These are phyloP conservation scores for Penicillium nucicola DNA, from an alignment of 495 filamentous ascomycete species.

Conservation along the genomic window DNA sequence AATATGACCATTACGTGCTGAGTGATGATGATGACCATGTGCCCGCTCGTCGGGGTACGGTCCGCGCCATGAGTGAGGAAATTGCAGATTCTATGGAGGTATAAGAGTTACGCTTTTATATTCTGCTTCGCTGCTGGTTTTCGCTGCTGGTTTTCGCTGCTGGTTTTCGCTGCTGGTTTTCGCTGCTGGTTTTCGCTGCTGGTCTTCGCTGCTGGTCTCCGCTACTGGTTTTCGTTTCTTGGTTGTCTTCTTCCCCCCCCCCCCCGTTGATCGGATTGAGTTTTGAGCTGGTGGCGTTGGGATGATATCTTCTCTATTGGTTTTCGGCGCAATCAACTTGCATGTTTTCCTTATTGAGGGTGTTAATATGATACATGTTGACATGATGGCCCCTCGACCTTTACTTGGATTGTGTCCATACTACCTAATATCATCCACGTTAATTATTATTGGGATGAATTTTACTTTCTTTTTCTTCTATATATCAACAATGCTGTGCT, in stretches of 20 bases:
- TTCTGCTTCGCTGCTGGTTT: not conserved
- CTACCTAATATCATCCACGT: constrained; percentile 3
- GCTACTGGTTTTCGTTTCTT: constrained; percentile 8
- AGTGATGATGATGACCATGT: constrained; percentile 44
- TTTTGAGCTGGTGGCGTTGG: constrained; percentile 23
- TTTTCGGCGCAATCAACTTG: constrained; percentile 30
- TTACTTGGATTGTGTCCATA: constrained; percentile 1
- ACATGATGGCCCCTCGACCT: constrained; percentile 11
- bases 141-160: constrained; percentile 4
- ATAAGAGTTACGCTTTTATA: constrained; percentile 20
- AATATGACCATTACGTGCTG: constrained; percentile 42
- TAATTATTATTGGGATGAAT: too few relatives aligned
- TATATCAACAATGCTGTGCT: too few relatives aligned
- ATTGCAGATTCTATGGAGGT: constrained; percentile 70
- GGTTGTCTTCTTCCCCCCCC: constrained; percentile 1
- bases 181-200: not conserved
- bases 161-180: too few relatives aligned
- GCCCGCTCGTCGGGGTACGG: constrained; percentile 43
- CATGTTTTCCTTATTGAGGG: constrained; percentile 16
- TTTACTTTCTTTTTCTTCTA: too few relatives aligned
- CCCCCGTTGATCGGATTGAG: constrained; percentile 23
- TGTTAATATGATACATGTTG: constrained; percentile 16
- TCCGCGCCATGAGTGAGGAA: constrained; percentile 71
- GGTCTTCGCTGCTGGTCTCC: not conserved
- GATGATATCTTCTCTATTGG: constrained; percentile 10